Evolutionary conservation across 164 flowering plant genomes (phyloP), one percentile per base, ranked within the genome.

Genomic region (Umbellularia californica): DNA sequence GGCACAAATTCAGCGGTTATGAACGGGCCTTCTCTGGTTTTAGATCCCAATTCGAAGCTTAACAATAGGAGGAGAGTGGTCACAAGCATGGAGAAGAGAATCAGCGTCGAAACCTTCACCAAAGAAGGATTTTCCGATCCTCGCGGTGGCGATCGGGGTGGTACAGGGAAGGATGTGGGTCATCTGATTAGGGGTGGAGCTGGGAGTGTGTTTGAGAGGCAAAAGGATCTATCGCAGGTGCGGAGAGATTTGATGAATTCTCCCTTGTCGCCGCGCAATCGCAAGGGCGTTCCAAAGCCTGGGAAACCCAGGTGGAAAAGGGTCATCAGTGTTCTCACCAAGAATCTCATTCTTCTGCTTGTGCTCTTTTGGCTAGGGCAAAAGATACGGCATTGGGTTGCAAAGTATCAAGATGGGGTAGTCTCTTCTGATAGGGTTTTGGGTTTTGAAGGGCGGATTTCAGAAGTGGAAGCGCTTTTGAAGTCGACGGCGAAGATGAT

Each of bases 261-360:
- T 14, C 75, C 82, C 5, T 78, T 68, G 47, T 78, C 84, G 50
- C 82, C 84, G 2, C 84, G 88, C 20, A 78, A 88, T 24, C 75
- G 84, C 30, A 85, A 80, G 72, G 70, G 50, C 1, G 27, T 73
- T 33, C 51, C 41, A 28, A 85, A 82, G 77, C 50, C 74, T 2
- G 81, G 81, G 81, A 86, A 84, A 79, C 87, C 93, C 1, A 68
- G 79, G 69, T 90, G 93, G 98, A 12, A 73, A 28, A 89, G 89
- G 15, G 81, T 86, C 17, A 4, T 85, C 10, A 91, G 96, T 20
- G 78, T 90, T 4, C 76, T 89, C 50, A 50, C 74, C 2, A 90
- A 90, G 88, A 90, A 90, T 71, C 75, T 88, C 5, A 41, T 86
- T 76, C 83, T 89, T 14, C 50, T 93, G 58, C 22, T 89, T 33